A percentile compares a stretch with the other conserved stretches of the same genome.
phyloP scores from a whole-genome alignment of 1,139 yeast genomes.

The Magnusiomyces tetraspermus region DNA sequence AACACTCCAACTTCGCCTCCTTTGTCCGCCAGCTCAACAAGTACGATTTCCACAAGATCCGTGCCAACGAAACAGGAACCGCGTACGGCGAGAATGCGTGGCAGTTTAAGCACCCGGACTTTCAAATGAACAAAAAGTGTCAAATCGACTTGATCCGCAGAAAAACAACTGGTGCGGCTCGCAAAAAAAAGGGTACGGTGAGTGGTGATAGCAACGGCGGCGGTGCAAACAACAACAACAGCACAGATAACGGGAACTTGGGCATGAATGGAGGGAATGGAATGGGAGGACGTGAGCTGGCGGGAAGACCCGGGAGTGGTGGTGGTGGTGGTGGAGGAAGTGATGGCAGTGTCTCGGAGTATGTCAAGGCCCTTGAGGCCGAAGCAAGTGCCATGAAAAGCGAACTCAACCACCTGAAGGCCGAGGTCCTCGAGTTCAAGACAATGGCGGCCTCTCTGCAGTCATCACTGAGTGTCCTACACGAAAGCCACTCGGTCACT shows the following conservation, averaged over 20 bases:
- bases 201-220: no score
- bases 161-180: conserved; percentile 62
- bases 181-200: no score
- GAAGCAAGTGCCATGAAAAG: neutral
- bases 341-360: neutral
- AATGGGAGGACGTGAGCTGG: neutral
- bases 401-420: conserved; percentile 5
- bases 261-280: no score
- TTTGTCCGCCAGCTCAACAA: conserved; percentile 92
- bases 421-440: conserved; percentile 6
- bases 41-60: conserved; percentile 94
- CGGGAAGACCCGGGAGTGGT: neutral
- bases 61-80: conserved; percentile 44
- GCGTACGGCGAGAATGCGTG: conserved; percentile 68
- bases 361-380: neutral
- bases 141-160: conserved; percentile 71
- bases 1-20: conserved; percentile 87
- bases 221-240: conserved; percentile 3
- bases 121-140: conserved; percentile 59
- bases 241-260: conserved; percentile 3
- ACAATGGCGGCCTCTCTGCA: neutral
- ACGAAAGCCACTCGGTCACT: conserved; percentile 8
- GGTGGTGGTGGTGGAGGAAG: no score
- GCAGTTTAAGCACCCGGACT: conserved; percentile 92
- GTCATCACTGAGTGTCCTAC: conserved; percentile 5